A percentile compares a stretch with the other conserved stretches of the same genome.
Conservation (phyloP, 2,329 filamentous ascomycete genomes). For the Alternaria solani region DNA sequence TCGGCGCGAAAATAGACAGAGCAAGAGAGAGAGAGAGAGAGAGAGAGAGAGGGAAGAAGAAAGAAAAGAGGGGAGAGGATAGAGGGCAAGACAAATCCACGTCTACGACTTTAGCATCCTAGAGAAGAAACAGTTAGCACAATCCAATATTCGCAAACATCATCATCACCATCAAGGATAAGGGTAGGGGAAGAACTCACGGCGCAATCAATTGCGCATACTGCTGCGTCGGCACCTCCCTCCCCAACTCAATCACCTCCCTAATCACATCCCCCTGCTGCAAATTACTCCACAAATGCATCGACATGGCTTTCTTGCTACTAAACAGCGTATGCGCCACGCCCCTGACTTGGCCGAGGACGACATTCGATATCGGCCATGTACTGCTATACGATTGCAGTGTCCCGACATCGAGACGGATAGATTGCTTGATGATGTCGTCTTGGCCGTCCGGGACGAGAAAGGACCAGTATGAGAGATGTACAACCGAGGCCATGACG, state of each 20-base stretch:
- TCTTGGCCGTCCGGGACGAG: constrained; percentile 62
- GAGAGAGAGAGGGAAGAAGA: neutral
- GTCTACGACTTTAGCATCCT: constrained; percentile 44
- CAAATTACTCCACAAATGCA: constrained; percentile 51
- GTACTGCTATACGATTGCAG: constrained; percentile 72
- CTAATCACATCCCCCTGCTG: constrained; percentile 47
- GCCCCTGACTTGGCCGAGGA: constrained; percentile 75
- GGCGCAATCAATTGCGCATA: constrained; percentile 48
- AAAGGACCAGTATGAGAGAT: constrained; percentile 74
- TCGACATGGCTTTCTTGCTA: constrained; percentile 52
- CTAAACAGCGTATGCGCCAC: constrained; percentile 77
- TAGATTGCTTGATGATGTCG: constrained; percentile 74
- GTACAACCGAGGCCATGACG: constrained; percentile 51
- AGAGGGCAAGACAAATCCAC: neutral
- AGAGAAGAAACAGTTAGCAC: neutral
- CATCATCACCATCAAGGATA: neutral
- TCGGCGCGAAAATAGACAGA: neutral
- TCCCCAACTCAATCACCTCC: constrained; percentile 45
- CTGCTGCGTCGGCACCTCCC: constrained; percentile 41
- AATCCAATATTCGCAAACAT: no score
- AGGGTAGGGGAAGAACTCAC: constrained; percentile 34
- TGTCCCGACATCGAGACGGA: constrained; percentile 80
- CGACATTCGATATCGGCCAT: constrained; percentile 76
- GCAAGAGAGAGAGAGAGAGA: neutral
- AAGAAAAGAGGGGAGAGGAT: no score